Percentiles rank a stretch among this genome's conserved stretches.
Conservation (phyloP, 1,284 basidiomycete genomes). For the Serendipita sp. region DNA sequence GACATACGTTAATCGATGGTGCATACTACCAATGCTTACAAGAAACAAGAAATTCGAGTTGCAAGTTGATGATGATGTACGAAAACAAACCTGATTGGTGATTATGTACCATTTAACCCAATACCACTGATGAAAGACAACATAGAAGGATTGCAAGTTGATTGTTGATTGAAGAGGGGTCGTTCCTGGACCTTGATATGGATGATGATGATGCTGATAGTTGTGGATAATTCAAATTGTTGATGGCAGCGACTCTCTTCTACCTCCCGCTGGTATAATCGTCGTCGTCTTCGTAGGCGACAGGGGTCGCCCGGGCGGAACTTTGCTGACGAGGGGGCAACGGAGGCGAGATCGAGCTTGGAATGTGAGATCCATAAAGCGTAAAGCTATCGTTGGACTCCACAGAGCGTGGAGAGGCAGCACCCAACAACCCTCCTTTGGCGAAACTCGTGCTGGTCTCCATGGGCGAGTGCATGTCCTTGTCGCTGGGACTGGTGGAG, state of each 20-base stretch:
- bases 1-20: no score
- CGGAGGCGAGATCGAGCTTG: not conserved
- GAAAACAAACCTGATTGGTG: no score
- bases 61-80: no score
- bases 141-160: no score
- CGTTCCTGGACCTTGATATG: no score
- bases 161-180: no score
- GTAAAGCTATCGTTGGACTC: not conserved
- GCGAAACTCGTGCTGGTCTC: not conserved
- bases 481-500: not conserved
- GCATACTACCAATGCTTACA: no score
- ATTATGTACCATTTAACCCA: no score
- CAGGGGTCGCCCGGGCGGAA: not conserved
- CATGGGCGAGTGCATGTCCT: not conserved
- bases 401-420: not conserved
- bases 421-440: not conserved
- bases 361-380: not conserved
- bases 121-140: no score
- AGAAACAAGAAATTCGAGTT: no score
- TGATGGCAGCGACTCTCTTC: not conserved
- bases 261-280: not conserved
- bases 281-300: not conserved
- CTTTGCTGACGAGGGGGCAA: not conserved
- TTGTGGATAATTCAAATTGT: no score
- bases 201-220: no score